A percentile compares a stretch with the other conserved stretches of the same genome.
These are phyloP conservation scores for Acrocalymma vagum DNA, from an alignment of 2,329 filamentous ascomycete genomes.

Conservation along the genomic window DNA sequence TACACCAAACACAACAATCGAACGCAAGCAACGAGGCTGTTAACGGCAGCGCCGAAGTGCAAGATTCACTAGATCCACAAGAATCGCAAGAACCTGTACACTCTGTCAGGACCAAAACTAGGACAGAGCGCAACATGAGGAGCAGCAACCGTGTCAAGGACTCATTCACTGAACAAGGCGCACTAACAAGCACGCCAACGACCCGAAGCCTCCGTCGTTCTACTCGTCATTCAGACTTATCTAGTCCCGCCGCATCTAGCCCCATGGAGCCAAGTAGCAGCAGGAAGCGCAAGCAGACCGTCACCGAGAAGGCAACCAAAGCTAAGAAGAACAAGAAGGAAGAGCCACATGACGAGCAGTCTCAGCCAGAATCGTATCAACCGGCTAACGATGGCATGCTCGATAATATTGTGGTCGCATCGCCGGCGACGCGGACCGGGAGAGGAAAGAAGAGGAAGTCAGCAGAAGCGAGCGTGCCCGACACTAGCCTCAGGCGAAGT, in stretches of 20 bases:
- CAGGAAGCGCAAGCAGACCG: constrained; percentile 34
- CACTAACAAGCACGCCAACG: constrained; percentile 25
- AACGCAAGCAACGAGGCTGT: constrained; percentile 28
- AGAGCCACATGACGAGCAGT: constrained; percentile 5
- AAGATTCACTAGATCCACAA: constrained; percentile 25
- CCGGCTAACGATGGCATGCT: constrained; percentile 42
- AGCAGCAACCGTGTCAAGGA: constrained; percentile 46
- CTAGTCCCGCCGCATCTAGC: constrained; percentile 29
- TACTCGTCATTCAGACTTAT: constrained; percentile 28
- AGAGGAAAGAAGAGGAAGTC: constrained; percentile 29
- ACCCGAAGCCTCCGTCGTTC: constrained; percentile 33
- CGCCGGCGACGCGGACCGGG: constrained; percentile 9
- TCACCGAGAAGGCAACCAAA: constrained; percentile 15
- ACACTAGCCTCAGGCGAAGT: constrained; percentile 30
- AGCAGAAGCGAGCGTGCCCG: constrained; percentile 18
- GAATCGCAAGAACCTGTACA: constrained; percentile 1
- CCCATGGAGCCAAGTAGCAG: constrained; percentile 20
- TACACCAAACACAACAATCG: constrained; percentile 7
- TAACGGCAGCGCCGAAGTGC: constrained; percentile 33
- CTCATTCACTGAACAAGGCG: constrained; percentile 40
- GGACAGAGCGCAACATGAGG: constrained; percentile 19
- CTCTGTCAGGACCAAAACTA: constrained; percentile 13
- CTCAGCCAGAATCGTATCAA: not conserved
- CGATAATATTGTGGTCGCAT: constrained; percentile 52
- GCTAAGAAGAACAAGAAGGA: constrained; percentile 26